Evolutionary conservation across 352 stramenopile genomes (phyloP), one percentile per base, ranked within the genome.

Genomic region (Globisporangium sylvaticum): DNA sequence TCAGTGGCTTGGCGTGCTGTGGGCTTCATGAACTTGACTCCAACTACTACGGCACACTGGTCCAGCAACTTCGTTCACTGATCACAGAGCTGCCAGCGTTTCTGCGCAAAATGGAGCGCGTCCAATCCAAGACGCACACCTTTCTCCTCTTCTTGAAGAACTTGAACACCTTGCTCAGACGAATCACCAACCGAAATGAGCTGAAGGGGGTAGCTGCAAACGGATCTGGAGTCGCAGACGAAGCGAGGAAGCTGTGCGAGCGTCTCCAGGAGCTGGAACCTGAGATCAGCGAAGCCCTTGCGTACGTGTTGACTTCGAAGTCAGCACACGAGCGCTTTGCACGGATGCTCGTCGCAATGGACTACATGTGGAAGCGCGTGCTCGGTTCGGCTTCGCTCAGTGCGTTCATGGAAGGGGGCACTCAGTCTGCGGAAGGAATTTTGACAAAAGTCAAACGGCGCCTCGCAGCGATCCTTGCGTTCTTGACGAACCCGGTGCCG

Each of bases 101-200:
- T 61, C 55, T 84, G 25, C 69, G 71, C 18, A 84, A 84, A 48
- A 80, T 75, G 65, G 72, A 87, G 67, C 64, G 67, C 4, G 25
- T 73, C 0, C 68, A 81, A 32, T 76, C 75, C 4, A 66, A 73
- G 44, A 42, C 69, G 15, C 65, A 83, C 34, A 68, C 73, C 1
- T 44, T 81, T 0, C 32, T 73, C 20, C 67, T 83, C 58, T 74
- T 82, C 54, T 58, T 85, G 29, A 79, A 74, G n/a, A 87, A 83
- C 59, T 39, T 84, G 6, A 70, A 85, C 56, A 65, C 62, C 6
- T 32, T 85, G 14, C 56, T 87, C 1, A 80, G 75, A 44, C 73
- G 67, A 6, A 68, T 83, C 2, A 70, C 70, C 18, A 87, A 75
- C 61, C 79, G 73, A 39, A 79, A 85, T 32, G 79, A 87, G 44